Evolutionary conservation across 2,329 filamentous ascomycete genomes (phyloP), one percentile per base, ranked within the genome.

Genomic region (Thielaviopsis musarum): DNA sequence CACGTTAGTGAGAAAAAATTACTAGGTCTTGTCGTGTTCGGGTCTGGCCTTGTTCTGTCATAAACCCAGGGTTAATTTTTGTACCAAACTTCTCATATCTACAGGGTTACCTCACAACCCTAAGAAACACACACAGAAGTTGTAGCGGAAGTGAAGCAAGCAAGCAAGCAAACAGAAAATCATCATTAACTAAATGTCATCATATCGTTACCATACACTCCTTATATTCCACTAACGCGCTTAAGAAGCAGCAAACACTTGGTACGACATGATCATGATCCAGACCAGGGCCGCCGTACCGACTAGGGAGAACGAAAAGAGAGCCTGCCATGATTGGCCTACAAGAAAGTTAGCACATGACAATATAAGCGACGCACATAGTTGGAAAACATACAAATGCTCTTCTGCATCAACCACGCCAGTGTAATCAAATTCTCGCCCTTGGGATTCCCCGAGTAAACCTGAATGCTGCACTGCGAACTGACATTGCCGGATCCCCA

Each of bases 201-300:
- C 53, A 54, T 38, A 22, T 54, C 28, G 30, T 21, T 45, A 30
- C 22, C 15, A 26, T 21, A 34, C 10, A 2, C 45, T 15, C 54
- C 17, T 21, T 7, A 26, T 17, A 38, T 24, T 38, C 9, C 30
- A 9, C 21, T 30, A 34, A 34, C 30, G 19, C n/a, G 3, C n/a
- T 62, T 45, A 73, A 63, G 72, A 74, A 56, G 70, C 67, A 61
- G 69, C 76, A 71, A 81, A 85, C 10, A 85, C 82, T 63, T 83
- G 80, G 64, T 82, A 81, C 12, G 81, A 78, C 77, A 85, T 84
- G 63, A 84, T 72, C 74, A 84, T 83, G 65, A 84, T 80, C 82
- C 82, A 85, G n/a, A 85, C 66, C 61, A 84, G 67, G 63, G 84
- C 84, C 1, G 83, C 70, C 19, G 70, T 72, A 0, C 82, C 82